Percentiles rank a stretch among this genome's conserved stretches.
Evolutionary conservation across 148 eudicot species (phyloP).

Genomic region (Silene conica): DNA sequence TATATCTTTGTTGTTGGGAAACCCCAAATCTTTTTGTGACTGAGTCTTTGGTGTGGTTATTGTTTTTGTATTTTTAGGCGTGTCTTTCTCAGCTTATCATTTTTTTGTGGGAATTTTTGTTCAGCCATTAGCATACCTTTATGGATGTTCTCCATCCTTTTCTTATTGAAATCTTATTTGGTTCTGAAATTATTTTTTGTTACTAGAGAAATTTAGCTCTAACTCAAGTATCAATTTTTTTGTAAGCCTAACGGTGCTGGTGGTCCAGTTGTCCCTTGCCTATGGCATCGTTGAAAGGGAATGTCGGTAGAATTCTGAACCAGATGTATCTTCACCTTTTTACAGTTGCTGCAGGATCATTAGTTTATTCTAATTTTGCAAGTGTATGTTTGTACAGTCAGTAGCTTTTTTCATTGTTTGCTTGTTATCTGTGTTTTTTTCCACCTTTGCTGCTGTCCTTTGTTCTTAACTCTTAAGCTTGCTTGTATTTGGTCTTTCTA

Average conservation of each 20-base stretch:
- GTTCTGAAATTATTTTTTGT: neutral
- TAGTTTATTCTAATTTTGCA: neutral
- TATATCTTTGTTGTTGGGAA: neutral
- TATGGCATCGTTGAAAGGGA: neutral
- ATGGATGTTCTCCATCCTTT: too few species aligned
- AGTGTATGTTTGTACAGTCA: neutral
- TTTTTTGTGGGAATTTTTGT: too few species aligned
- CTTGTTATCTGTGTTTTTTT: neutral
- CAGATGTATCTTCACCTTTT: neutral
- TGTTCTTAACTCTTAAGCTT: neutral
- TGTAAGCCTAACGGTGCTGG: neutral
- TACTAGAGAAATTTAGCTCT: neutral
- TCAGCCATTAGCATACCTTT: too few species aligned
- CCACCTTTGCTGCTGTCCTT: neutral
- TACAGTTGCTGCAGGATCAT: neutral
- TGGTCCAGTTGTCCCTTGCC: too few species aligned
- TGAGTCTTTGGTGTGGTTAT: neutral
- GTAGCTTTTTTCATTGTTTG: neutral
- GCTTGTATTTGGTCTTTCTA: neutral
- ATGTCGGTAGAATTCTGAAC: neutral
- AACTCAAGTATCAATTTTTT: neutral
- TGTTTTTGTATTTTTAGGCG: too few species aligned
- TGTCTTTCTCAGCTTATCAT: too few species aligned
- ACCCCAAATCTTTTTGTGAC: neutral
- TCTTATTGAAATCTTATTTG: neutral